phyloP scores from a whole-genome alignment of 768 basidiomycete species.

The Cytidiella melzeri region DNA sequence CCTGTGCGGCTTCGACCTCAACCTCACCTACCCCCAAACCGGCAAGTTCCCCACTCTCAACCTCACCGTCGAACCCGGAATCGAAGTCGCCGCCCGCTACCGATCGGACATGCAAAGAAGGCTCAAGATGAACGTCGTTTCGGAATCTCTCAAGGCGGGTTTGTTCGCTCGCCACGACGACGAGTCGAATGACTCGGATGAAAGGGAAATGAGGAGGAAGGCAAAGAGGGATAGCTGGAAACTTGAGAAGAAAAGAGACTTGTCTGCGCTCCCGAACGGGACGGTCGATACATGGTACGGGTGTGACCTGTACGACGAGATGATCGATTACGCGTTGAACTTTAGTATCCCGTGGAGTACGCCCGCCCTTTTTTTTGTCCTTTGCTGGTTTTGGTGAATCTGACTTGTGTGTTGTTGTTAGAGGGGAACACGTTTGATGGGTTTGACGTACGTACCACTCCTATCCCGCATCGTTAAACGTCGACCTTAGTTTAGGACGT shows the following conservation, averaged over 20 bases:
- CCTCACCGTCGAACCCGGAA: constrained; percentile 3
- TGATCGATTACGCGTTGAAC: constrained; percentile 65
- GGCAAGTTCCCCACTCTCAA: constrained; percentile 39
- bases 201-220: background rate
- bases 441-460: constrained; percentile 7
- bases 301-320: constrained; percentile 56
- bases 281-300: constrained; percentile 33
- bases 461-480: background rate
- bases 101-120: background rate
- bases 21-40: constrained; percentile 61
- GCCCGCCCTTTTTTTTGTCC: background rate
- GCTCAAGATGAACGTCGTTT: constrained; percentile 6
- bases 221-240: constrained; percentile 34
- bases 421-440: constrained; percentile 4
- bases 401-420: background rate
- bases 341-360: constrained; percentile 55
- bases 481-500: background rate
- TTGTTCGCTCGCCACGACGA: background rate
- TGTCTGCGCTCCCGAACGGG: constrained; percentile 45
- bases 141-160: constrained; percentile 7
- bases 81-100: constrained; percentile 1
- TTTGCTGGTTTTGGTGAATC: background rate
- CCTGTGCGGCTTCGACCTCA: constrained; percentile 62
- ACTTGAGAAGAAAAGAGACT: too few species aligned
- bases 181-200: constrained; percentile 14